phyloP scores from a whole-genome alignment of 2,329 filamentous ascomycete genomes.

The Alternaria novae-zelandiae region DNA sequence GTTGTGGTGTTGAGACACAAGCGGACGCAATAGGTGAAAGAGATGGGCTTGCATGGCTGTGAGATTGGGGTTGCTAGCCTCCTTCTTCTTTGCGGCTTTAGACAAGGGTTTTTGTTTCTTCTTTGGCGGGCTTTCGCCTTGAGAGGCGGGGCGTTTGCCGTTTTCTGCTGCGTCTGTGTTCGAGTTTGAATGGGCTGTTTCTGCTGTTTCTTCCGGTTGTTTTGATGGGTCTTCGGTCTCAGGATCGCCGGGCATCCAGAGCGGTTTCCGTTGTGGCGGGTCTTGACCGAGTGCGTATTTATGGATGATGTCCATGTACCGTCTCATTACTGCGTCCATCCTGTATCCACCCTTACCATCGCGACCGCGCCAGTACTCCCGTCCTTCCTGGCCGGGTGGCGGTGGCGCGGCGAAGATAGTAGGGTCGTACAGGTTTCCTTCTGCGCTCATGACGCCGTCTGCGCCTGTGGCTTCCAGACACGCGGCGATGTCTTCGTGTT shows the following conservation, averaged over 20 bases:
- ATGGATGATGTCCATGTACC: conserved; percentile 91
- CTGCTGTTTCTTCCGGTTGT: background rate
- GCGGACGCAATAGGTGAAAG: conserved; percentile 85
- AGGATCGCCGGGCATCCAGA: conserved; percentile 71
- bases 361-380: conserved; percentile 83
- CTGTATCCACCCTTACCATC: conserved; percentile 85
- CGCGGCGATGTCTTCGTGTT: conserved; percentile 74
- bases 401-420: conserved; percentile 79
- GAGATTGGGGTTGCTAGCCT: conserved; percentile 69
- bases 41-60: conserved; percentile 87
- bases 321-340: conserved; percentile 83
- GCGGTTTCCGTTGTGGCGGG: conserved; percentile 70
- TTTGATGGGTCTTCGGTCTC: conserved; percentile 47
- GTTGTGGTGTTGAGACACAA: conserved; percentile 80
- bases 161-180: conserved; percentile 11
- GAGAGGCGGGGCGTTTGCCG: conserved; percentile 3
- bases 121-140: conserved; percentile 39
- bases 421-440: conserved; percentile 92
- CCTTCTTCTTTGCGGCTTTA: conserved; percentile 56
- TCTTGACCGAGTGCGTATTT: conserved; percentile 71
- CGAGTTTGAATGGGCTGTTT: background rate
- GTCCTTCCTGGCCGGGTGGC: conserved; percentile 66
- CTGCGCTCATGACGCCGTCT: conserved; percentile 94
- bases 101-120: conserved; percentile 45
- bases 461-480: conserved; percentile 86